These are phyloP conservation scores for Torrubiella hemipterigena DNA, from an alignment of 2,329 filamentous ascomycete species.

Conservation along the genomic window DNA sequence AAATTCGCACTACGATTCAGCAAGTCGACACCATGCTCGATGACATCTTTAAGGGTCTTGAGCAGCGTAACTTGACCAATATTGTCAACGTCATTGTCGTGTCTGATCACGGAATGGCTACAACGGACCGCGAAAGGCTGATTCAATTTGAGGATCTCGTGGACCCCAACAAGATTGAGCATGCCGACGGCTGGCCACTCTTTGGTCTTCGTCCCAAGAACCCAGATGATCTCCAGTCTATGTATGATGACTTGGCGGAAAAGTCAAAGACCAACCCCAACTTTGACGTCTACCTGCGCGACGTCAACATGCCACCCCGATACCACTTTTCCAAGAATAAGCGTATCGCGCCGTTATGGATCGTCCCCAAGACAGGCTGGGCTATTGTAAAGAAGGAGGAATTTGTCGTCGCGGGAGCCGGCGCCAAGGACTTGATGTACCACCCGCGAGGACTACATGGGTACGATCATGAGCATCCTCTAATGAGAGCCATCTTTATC, in stretches of 20 bases:
- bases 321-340: conserved; percentile 86
- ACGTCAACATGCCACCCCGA: conserved; percentile 78
- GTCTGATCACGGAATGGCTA: conserved; percentile 97
- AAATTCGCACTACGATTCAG: conserved; percentile 67
- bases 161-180: conserved; percentile 64
- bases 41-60: conserved; percentile 61
- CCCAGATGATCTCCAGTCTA: conserved; percentile 46
- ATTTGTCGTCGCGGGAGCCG: conserved; percentile 57
- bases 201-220: conserved; percentile 77
- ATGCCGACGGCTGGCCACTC: conserved; percentile 88
- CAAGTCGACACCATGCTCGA: conserved; percentile 77
- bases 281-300: conserved; percentile 78
- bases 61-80: conserved; percentile 69
- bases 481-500: conserved; percentile 94
- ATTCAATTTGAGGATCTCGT: conserved; percentile 86
- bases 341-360: conserved; percentile 89
- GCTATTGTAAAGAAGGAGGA: conserved; percentile 74
- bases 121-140: conserved; percentile 67
- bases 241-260: conserved; percentile 51
- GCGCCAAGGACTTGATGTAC: conserved; percentile 55
- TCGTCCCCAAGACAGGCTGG: conserved; percentile 87
- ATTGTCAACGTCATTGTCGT: conserved; percentile 95
- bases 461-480: conserved; percentile 85
- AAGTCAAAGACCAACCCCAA: conserved; percentile 51
- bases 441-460: conserved; percentile 79